Evolutionary conservation across 2,329 filamentous ascomycete genomes (phyloP).

Genomic region (Alternaria hordeiaustralica): DNA sequence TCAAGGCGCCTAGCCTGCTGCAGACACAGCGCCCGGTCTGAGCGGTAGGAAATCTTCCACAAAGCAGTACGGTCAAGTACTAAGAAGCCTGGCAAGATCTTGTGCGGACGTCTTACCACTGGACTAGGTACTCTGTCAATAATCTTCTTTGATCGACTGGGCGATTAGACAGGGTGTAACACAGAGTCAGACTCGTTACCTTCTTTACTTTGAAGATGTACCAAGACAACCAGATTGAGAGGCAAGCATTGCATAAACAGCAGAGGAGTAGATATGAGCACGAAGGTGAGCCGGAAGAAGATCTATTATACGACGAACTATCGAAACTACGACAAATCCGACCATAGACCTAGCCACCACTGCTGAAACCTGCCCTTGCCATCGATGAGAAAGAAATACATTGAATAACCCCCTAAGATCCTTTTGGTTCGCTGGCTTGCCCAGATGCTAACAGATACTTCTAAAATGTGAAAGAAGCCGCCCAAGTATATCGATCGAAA

Average conservation of each 20-base stretch:
- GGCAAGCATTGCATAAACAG: neutral
- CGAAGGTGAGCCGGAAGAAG: constrained; percentile 13
- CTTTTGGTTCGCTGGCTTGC: constrained; percentile 15
- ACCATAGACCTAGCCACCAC: constrained; percentile 26
- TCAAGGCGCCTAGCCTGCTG: neutral
- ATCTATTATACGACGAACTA: constrained; percentile 34
- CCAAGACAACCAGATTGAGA: neutral
- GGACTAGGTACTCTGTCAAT: neutral
- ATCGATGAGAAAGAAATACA: constrained; percentile 36
- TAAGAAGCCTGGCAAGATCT: neutral
- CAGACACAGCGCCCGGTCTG: neutral
- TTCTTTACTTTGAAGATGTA: neutral
- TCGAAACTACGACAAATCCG: constrained; percentile 35
- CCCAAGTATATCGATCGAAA: constrained; percentile 15
- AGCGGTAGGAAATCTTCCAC: neutral
- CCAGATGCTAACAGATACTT: constrained; percentile 39
- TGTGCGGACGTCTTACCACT: neutral
- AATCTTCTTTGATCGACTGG: neutral
- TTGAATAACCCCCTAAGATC: constrained; percentile 35
- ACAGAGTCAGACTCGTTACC: neutral
- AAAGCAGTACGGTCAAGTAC: neutral
- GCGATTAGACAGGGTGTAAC: neutral
- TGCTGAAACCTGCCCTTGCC: constrained; percentile 29
- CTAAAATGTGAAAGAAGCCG: constrained; percentile 30
- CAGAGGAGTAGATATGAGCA: neutral